Percentiles rank a stretch among this genome's conserved stretches.
Conservation (phyloP, 192 early-diverging fungal species). For the Mortierella claussenii region DNA sequence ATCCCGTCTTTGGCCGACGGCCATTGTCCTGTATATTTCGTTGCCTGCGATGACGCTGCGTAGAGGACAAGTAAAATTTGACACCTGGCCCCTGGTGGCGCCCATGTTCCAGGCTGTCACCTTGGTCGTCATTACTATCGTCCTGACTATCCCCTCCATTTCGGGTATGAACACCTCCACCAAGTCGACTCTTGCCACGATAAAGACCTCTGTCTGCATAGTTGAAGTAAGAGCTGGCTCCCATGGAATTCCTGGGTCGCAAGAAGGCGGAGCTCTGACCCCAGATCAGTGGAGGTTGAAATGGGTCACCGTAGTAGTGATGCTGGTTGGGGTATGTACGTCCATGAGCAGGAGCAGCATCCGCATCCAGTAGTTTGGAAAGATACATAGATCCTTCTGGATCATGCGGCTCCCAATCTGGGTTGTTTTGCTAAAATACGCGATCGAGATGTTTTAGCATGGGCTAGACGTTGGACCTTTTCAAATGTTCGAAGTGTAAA, state of each 20-base stretch:
- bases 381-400: slow-evolving; percentile 84
- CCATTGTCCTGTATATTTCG: neutral
- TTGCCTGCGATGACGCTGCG: neutral
- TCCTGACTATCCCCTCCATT: slow-evolving; percentile 17
- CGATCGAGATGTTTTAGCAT: too few species aligned
- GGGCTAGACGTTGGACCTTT: too few species aligned
- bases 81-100: slow-evolving; percentile 13
- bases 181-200: slow-evolving; percentile 22
- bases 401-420: slow-evolving; percentile 91
- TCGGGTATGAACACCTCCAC: slow-evolving; percentile 11
- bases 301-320: slow-evolving; percentile 7
- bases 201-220: slow-evolving; percentile 18
- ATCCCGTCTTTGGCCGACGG: neutral
- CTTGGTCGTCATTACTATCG: slow-evolving; percentile 35
- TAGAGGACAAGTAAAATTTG: slow-evolving; percentile 16
- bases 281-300: slow-evolving; percentile 10
- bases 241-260: slow-evolving; percentile 17
- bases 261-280: slow-evolving; percentile 15
- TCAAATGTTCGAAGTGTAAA: too few species aligned
- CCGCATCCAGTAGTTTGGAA: slow-evolving; percentile 65
- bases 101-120: too few species aligned
- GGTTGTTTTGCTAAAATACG: slow-evolving; percentile 83
- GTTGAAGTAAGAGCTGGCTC: slow-evolving; percentile 16
- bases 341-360: slow-evolving; percentile 20
- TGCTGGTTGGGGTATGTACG: neutral